These are phyloP conservation scores for Fusarium brevicatenulatum DNA, from an alignment of 2,329 filamentous ascomycete species.

Conservation along the genomic window DNA sequence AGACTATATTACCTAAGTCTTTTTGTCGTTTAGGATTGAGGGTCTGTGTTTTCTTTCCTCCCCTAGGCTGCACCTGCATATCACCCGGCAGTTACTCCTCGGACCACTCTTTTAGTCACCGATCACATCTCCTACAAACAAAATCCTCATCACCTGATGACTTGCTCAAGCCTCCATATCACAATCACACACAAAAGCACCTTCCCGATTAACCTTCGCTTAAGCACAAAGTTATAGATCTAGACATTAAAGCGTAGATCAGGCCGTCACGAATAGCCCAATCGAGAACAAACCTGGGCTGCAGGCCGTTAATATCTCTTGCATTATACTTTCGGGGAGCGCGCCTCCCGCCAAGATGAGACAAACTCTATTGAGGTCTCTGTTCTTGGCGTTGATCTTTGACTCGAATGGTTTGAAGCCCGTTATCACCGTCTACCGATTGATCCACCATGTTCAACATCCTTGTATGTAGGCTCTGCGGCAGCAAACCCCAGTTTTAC, in stretches of 20 bases:
- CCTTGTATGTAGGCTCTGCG: background rate
- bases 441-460: background rate
- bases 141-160: background rate
- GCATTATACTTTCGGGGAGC: conserved; percentile 1
- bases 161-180: background rate
- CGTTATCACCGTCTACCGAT: background rate
- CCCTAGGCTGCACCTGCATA: background rate
- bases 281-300: background rate
- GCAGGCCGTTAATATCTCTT: background rate
- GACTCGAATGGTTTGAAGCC: background rate
- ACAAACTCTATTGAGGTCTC: background rate
- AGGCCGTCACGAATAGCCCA: background rate
- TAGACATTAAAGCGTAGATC: background rate
- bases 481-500: background rate
- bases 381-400: background rate
- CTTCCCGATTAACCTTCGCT: conserved; percentile 4
- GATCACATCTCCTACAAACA: background rate
- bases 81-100: background rate
- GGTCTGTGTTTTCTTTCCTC: no score
- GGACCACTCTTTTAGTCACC: background rate
- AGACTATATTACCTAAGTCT: no score
- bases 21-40: no score
- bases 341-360: background rate
- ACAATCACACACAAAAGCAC: background rate
- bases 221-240: background rate